A percentile compares a stretch with the other conserved stretches of the same genome.
Evolutionary conservation across 2,329 filamentous ascomycete species (phyloP).

Genomic region (Venturiaceae sp.): DNA sequence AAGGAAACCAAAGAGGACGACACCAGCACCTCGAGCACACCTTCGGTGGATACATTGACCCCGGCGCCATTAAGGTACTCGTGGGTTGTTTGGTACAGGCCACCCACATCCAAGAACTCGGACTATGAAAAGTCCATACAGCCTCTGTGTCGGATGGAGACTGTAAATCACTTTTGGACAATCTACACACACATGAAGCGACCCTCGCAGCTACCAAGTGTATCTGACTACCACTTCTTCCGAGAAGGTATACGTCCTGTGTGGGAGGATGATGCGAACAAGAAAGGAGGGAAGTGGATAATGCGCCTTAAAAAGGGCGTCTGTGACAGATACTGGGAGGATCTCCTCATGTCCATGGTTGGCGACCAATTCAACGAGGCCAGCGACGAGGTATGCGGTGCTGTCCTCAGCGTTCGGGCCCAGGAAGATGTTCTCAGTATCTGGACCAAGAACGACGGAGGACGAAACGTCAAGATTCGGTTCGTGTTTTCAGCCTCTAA

Average conservation of each 20-base stretch:
- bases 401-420: conserved; percentile 86
- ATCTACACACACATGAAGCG: conserved; percentile 84
- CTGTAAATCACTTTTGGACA: conserved; percentile 83
- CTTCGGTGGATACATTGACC: conserved; percentile 27
- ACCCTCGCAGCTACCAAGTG: conserved; percentile 76
- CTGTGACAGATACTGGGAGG: conserved; percentile 94
- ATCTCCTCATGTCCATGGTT: conserved; percentile 78
- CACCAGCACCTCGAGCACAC: conserved; percentile 26
- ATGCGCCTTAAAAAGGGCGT: conserved; percentile 95
- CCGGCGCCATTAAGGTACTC: conserved; percentile 61
- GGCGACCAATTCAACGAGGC: conserved; percentile 93
- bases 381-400: conserved; percentile 87
- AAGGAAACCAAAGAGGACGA: conserved; percentile 28
- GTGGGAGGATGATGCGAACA: conserved; percentile 98
- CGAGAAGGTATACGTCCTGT: conserved; percentile 93
- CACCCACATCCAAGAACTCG: conserved; percentile 92
- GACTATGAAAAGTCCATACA: conserved; percentile 97
- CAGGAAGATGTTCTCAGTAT: conserved; percentile 97
- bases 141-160: conserved; percentile 70
- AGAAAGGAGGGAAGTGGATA: conserved; percentile 94
- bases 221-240: conserved; percentile 97
- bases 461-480: conserved; percentile 93
- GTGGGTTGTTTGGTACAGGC: conserved; percentile 97
- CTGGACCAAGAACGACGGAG: conserved; percentile 91
- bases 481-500: conserved; percentile 34